Evolutionary conservation across 2,329 filamentous ascomycete genomes (phyloP), one percentile per base, ranked within the genome.

Genomic region (Davidsoniella eucalypti): DNA sequence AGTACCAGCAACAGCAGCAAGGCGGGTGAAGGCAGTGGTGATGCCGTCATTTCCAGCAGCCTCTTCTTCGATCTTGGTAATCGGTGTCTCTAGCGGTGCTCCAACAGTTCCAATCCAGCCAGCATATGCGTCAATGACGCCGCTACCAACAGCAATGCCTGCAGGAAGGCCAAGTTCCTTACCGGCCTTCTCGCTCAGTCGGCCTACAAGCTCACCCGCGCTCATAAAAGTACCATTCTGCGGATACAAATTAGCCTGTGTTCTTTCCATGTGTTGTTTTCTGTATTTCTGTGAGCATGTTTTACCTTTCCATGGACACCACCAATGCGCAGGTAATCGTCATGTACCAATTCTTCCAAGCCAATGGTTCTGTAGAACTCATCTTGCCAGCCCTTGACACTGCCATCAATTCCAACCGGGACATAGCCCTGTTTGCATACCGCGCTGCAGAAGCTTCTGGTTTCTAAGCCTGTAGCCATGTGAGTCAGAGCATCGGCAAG

Each of bases 21-120:
- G 75, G 49, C 92, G 84, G 36, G 83, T 88, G 60, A 95, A 96
- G 5, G 90, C 90, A 65, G 95, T 87, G 2, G 82, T 77, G n/a
- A 92, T 76, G 61, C 94, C 87, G 65, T 94, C 93, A 61, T 17
- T 18, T 16, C 26, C 40, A 1, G 25, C 18, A 26, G 45, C 47
- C 21, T 44, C 47, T 6, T 14, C 39, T 37, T 42, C 47, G 5
- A 8, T 33, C 26, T 52, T 72, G 9, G 51, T 52, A 21, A 56
- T 46, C 39, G 73, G 72, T 14, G 93, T 75, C 56, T 87, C 76
- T 58, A 95, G 86, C 65, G 95, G 95, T 54, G 92, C 90, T 52
- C 92, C 92, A n/a, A 98, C 92, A 1, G 92, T 96, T 54, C 92
- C 92, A 57, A 98, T 92, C 92, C 92, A 98, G 56, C 92, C 92